Evolutionary conservation across 2,329 filamentous ascomycete genomes (phyloP).

Genomic region (Ceratocystis ficicola): DNA sequence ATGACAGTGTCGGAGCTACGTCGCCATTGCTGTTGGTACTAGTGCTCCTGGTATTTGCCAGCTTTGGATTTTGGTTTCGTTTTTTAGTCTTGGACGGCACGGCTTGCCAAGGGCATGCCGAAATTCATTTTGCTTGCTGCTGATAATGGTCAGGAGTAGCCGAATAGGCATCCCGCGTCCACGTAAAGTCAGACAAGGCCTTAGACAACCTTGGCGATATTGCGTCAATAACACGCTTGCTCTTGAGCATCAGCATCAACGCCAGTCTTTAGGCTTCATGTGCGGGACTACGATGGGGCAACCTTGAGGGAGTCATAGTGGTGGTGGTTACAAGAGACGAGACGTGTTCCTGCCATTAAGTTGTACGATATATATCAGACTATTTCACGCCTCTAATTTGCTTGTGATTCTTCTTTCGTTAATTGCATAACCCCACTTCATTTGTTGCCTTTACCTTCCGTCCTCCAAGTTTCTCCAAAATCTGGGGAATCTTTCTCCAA

Average conservation of each 20-base stretch:
- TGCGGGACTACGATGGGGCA: not conserved
- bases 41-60: not conserved
- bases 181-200: not conserved
- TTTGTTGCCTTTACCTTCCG: not conserved
- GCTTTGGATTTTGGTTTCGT: not conserved
- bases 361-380: not conserved
- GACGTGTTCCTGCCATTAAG: not conserved
- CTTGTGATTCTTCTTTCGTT: not conserved
- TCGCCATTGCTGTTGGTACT: not conserved
- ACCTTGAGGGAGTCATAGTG: not conserved
- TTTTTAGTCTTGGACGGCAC: not conserved
- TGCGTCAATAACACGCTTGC: conserved; percentile 4
- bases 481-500: not conserved
- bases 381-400: not conserved
- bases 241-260: conserved; percentile 1
- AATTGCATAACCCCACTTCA: conserved; percentile 1
- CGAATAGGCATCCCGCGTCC: not conserved
- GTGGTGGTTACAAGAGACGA: no score
- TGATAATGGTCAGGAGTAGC: no score
- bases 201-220: not conserved
- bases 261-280: not conserved
- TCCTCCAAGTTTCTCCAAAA: not conserved
- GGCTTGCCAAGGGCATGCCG: not conserved
- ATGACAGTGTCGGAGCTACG: not conserved
- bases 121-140: no score